These are phyloP conservation scores for Lactuca saligna DNA, from an alignment of 129 eudicot genomes.

Conservation along the genomic window DNA sequence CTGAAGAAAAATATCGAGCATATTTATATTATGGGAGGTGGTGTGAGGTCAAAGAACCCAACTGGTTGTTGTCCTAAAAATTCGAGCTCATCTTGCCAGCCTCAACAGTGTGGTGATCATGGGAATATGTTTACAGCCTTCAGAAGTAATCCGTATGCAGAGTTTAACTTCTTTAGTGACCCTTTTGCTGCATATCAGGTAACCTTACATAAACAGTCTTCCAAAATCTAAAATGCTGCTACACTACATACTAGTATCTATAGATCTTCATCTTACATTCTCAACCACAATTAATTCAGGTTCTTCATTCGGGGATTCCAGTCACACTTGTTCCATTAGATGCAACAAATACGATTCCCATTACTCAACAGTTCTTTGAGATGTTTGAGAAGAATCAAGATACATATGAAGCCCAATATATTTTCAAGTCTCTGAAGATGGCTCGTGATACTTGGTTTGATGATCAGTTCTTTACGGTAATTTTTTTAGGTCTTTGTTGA, in stretches of 20 bases:
- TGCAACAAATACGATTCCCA: slow-evolving; percentile 87
- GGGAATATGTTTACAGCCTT: slow-evolving; percentile 73
- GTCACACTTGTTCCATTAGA: slow-evolving; percentile 81
- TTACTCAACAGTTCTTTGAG: slow-evolving; percentile 49
- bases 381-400: slow-evolving; percentile 55
- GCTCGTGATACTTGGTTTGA: slow-evolving; percentile 69
- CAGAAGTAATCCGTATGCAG: slow-evolving; percentile 81
- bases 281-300: slow-evolving; percentile 36
- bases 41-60: slow-evolving; percentile 74
- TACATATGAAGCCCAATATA: slow-evolving; percentile 80
- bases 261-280: too few species aligned
- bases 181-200: slow-evolving; percentile 98
- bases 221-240: neutral
- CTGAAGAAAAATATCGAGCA: slow-evolving; percentile 76
- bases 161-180: slow-evolving; percentile 76
- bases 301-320: slow-evolving; percentile 88
- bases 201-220: neutral
- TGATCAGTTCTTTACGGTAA: slow-evolving; percentile 61
- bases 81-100: slow-evolving; percentile 46
- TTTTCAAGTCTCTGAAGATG: slow-evolving; percentile 66
- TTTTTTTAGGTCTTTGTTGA: neutral
- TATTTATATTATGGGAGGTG: slow-evolving; percentile 85
- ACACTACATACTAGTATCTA: too few species aligned
- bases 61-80: slow-evolving; percentile 67
- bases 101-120: slow-evolving; percentile 67